Percentiles rank a stretch among this genome's conserved stretches.
phyloP scores from a whole-genome alignment of 306 rosid genomes.

The Pyrus pyrifolia region DNA sequence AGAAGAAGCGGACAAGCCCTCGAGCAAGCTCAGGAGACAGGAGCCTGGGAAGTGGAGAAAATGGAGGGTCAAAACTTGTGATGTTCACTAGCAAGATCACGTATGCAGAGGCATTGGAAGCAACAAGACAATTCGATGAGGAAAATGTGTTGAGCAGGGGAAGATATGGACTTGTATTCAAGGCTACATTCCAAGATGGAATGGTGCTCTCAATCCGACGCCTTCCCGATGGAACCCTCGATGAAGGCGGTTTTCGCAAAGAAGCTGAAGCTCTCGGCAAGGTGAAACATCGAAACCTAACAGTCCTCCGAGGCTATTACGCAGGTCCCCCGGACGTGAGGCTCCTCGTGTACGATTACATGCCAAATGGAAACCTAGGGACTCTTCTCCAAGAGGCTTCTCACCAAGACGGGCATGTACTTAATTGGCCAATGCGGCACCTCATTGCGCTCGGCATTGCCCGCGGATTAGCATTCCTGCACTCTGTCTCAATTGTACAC shows the following conservation, averaged over 20 bases:
- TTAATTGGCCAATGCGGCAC: slow-evolving; percentile 95
- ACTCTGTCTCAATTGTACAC: slow-evolving; percentile 56
- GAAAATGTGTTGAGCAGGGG: slow-evolving; percentile 80
- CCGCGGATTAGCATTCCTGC: slow-evolving; percentile 64
- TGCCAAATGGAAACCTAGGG: slow-evolving; percentile 82
- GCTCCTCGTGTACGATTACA: slow-evolving; percentile 72
- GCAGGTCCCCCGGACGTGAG: slow-evolving; percentile 70
- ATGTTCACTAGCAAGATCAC: slow-evolving; percentile 75
- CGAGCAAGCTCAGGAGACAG: slow-evolving; percentile 51
- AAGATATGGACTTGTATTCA: slow-evolving; percentile 61
- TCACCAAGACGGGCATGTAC: slow-evolving; percentile 82
- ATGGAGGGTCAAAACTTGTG: slow-evolving; percentile 72
- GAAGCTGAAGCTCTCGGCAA: slow-evolving; percentile 72
- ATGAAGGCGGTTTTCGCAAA: slow-evolving; percentile 48
- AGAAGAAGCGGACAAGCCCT: slow-evolving; percentile 72
- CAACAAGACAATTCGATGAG: slow-evolving; percentile 80
- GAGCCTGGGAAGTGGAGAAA: slow-evolving; percentile 61
- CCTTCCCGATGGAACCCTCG: slow-evolving; percentile 39
- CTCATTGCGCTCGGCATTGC: slow-evolving; percentile 81
- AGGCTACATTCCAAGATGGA: slow-evolving; percentile 68
- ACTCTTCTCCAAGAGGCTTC: slow-evolving; percentile 81
- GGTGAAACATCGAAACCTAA: slow-evolving; percentile 68
- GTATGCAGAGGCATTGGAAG: slow-evolving; percentile 66
- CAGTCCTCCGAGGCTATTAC: slow-evolving; percentile 69
- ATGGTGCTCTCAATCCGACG: slow-evolving; percentile 76